Evolutionary conservation across 2,329 filamentous ascomycete genomes (phyloP), one percentile per base, ranked within the genome.

Genomic region (Blastomyces gilchristii): DNA sequence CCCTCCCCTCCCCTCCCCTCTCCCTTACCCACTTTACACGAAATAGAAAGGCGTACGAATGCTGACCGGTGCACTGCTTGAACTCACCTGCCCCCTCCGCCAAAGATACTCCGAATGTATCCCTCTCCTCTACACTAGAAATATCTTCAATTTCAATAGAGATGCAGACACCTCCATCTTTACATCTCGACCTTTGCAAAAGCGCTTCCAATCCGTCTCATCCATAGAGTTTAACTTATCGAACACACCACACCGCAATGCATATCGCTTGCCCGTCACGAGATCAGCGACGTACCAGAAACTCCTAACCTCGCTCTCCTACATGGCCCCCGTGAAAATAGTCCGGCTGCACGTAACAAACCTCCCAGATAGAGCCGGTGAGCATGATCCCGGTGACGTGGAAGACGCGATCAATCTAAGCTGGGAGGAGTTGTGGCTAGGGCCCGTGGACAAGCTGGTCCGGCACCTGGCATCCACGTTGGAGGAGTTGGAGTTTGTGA

Each of bases 51-150:
- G 34, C 4, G 28, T 5, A 34, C 3, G 4, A 41, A 22, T 47
- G 25, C 37, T 58, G 5, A 58, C 41, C 8, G 22, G 28, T 18
- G 7, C 12, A 2, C 41, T 18, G 18, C 3, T 25, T 28, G 16
- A 43, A 43, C 25, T 16, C 1, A 9, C 22, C 28, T 39, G 43
- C 9, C 2, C 22, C 39, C 18, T 4, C 1, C 18, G 0, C 47
- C 3, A 0, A 2, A 58, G 57, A 31, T 58, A 58, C 47, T 58
- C 57, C 25, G 57, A 58, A 45, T 45, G 57, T 25, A 58, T 58
- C n/a, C 37, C 57, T 22, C 28, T 58, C 22, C 39, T 58, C 16
- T 58, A 58, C 57, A 47, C 57, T 1, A n/a, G 41, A 31, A 58
- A 58, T 41, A 47, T 25, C 14, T 58, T 58, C 41, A 58, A 45